Base-by-base conservation (phyloP, 2,329 filamentous ascomycete species). In the Fonsecaea nubica region DNA sequence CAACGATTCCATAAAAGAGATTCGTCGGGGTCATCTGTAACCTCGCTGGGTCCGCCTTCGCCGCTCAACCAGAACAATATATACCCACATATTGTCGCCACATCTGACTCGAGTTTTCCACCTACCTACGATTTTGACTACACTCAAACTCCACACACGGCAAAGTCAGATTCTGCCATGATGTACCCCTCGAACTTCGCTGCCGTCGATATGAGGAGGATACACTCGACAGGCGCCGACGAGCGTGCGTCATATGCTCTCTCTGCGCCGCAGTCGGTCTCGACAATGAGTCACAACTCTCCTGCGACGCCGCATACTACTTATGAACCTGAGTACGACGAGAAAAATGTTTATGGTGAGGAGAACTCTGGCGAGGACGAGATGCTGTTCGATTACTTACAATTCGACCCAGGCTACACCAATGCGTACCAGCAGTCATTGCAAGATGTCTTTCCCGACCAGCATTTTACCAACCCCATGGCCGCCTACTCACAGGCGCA, bases 321-420 rank as follows among this genome's bases (percentile, higher is more conserved):
- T 61, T 82, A 85, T 63, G 77, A 79, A 38, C 82, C 84, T 60
- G 85, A 87, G 58, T 77, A 80, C 67, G 82, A 86, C 60, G 83
- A 84, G 69, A 86, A 82, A 73, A 70, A 76, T 69, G 78, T 83
- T 70, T 79, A 81, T 84, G 86, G 86, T 88, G 82, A 87, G 85
- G 80, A 74, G 67, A 72, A 72, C 73, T 72, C 70, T 71, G 69
- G 71, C 73, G 76, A 74, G 69, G 76, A 79, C 70, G 72, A 71
- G 64, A 85, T 84, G 84, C 81, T 84, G 84, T 81, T 86, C 78
- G 80, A 86, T 76, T 88, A 86, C 90, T 93, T 88, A 93, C 89
- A 80, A 76, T 80, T 83, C 77, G 79, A 83, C 79, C 75, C 75
- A 78, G 81, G 75, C 77, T 81, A 62, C 52, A 87, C 71, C 81